A percentile compares a stretch with the other conserved stretches of the same genome.
Conservation (phyloP, 2,329 filamentous ascomycete genomes). For the Hirsutella rhossiliensis region DNA sequence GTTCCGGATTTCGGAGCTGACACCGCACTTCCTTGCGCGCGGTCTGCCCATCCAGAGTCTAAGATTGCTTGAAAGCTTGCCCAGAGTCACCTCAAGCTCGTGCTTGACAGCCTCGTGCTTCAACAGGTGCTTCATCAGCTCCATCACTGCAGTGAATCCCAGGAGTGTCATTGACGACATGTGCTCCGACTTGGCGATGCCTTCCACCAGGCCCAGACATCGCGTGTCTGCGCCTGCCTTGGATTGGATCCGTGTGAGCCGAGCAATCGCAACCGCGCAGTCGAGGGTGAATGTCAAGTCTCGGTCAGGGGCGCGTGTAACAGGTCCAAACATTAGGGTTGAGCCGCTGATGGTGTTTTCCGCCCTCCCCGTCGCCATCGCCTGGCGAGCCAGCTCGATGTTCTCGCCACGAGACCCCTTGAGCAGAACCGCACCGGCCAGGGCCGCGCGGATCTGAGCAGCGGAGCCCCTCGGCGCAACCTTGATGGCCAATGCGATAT, state of each 20-base stretch:
- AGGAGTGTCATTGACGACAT: constrained; percentile 39
- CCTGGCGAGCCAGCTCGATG: constrained; percentile 43
- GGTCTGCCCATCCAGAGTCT: constrained; percentile 48
- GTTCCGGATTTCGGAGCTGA: constrained; percentile 38
- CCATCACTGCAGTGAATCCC: constrained; percentile 46
- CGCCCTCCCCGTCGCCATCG: constrained; percentile 24
- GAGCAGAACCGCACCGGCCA: constrained; percentile 45
- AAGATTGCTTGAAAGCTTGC: constrained; percentile 43
- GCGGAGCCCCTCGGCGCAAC: constrained; percentile 69
- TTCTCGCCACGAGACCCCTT: constrained; percentile 40
- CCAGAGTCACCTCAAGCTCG: constrained; percentile 35
- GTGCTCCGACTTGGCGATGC: constrained; percentile 30
- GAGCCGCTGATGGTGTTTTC: constrained; percentile 12
- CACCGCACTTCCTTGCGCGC: constrained; percentile 35
- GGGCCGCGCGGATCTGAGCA: constrained; percentile 48
- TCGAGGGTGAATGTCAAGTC: constrained; percentile 46
- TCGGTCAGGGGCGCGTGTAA: constrained; percentile 26
- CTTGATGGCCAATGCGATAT: constrained; percentile 57
- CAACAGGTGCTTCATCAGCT: constrained; percentile 42
- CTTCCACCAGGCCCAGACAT: constrained; percentile 35
- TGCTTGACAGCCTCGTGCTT: constrained; percentile 33
- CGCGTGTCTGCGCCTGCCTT: constrained; percentile 21
- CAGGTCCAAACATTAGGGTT: constrained; percentile 32
- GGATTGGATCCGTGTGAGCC: constrained; percentile 35
- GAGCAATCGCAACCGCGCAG: constrained; percentile 49